These are phyloP conservation scores for Populus hybrid DNA, from an alignment of 441 rosid genomes.

Conservation along the genomic window DNA sequence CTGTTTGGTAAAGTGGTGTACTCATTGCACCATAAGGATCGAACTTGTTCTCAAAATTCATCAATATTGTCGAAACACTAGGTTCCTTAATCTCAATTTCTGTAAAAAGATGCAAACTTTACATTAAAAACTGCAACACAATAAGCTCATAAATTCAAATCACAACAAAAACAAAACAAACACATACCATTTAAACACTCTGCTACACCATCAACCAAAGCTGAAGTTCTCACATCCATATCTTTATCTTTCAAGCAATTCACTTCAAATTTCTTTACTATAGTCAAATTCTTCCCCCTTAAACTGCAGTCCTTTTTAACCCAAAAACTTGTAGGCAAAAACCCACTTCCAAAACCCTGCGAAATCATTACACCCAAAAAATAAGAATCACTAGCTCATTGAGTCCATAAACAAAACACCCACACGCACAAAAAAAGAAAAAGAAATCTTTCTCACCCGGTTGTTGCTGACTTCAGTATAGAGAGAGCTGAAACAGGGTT, in stretches of 20 bases:
- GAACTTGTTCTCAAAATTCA: slow-evolving; percentile 65
- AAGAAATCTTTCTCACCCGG: slow-evolving; percentile 25
- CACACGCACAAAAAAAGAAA: neutral
- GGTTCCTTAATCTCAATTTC: slow-evolving; percentile 51
- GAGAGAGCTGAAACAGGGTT: slow-evolving; percentile 29
- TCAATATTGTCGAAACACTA: slow-evolving; percentile 62
- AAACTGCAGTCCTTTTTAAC: slow-evolving; percentile 29
- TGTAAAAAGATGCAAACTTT: slow-evolving; percentile 19
- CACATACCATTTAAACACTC: slow-evolving; percentile 45
- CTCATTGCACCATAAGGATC: slow-evolving; percentile 88
- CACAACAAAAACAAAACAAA: neutral
- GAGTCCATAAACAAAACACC: neutral
- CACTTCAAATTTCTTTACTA: slow-evolving; percentile 31
- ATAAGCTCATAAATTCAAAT: neutral
- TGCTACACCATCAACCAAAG: slow-evolving; percentile 32
- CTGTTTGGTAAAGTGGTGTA: slow-evolving; percentile 89
- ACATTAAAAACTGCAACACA: slow-evolving; percentile 1
- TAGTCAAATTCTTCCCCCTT: slow-evolving; percentile 24
- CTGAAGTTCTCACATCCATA: slow-evolving; percentile 43
- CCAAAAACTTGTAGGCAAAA: slow-evolving; percentile 26
- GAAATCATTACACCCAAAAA: neutral
- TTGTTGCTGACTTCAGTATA: slow-evolving; percentile 22
- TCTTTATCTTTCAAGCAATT: slow-evolving; percentile 41
- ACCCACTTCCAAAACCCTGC: slow-evolving; percentile 34
- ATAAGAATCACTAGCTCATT: neutral